Evolutionary conservation across 2,329 filamentous ascomycete genomes (phyloP).

Genomic region (Sclerotinia glacialis): DNA sequence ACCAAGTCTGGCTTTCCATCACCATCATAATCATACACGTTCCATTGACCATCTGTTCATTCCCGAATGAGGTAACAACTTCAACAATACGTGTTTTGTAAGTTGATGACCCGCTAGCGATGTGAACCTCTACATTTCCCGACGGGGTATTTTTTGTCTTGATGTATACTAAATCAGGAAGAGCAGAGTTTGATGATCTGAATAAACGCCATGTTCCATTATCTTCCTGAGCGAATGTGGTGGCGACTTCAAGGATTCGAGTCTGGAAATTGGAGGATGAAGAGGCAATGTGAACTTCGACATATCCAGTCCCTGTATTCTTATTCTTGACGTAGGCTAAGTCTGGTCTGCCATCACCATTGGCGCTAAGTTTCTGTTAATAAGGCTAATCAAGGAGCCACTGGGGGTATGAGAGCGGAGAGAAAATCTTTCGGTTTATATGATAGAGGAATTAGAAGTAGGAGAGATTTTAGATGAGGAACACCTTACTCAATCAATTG

Average conservation of each 20-base stretch:
- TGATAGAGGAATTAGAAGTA: background rate
- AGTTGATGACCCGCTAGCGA: slow-evolving; percentile 6
- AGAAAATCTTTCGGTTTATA: background rate
- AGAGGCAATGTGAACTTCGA: slow-evolving; percentile 21
- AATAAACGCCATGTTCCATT: slow-evolving; percentile 15
- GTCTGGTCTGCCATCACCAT: slow-evolving; percentile 15
- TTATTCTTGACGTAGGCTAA: slow-evolving; percentile 14
- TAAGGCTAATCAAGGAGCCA: background rate
- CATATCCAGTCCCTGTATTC: slow-evolving; percentile 16
- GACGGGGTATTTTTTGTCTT: slow-evolving; percentile 10
- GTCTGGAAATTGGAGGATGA: slow-evolving; percentile 12
- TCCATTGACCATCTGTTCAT: slow-evolving; percentile 23
- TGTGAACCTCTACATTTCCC: slow-evolving; percentile 14
- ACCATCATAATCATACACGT: slow-evolving; percentile 16
- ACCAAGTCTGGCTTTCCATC: slow-evolving; percentile 21
- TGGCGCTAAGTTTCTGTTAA: background rate
- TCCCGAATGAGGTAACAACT: slow-evolving; percentile 13
- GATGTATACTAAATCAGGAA: slow-evolving; percentile 16
- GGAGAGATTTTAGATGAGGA: background rate
- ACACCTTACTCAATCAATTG: slow-evolving; percentile 21
- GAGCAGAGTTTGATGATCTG: background rate
- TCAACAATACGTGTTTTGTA: slow-evolving; percentile 16
- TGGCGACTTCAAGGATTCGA: slow-evolving; percentile 9
- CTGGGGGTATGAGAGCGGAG: background rate
- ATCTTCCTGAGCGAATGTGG: slow-evolving; percentile 13